phyloP scores from a whole-genome alignment of 2,329 filamentous ascomycete species.

The Ophiocordyceps camponoti-floridani region DNA sequence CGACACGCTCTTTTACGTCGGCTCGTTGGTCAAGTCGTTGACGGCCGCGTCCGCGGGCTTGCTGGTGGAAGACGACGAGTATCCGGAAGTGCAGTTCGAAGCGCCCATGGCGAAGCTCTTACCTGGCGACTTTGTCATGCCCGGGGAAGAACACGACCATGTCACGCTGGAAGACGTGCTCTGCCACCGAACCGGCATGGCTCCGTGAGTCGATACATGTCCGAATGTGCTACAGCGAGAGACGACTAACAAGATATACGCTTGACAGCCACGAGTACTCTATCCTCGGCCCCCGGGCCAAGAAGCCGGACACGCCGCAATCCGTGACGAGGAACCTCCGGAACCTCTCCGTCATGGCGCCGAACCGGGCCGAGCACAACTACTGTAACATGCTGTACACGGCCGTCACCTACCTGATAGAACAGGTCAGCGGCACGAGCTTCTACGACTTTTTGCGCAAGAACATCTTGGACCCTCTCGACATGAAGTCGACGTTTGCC shows the following conservation, averaged over 20 bases:
- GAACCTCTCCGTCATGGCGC: slow-evolving; percentile 7
- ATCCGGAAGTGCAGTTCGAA: slow-evolving; percentile 8
- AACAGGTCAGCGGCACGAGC: slow-evolving; percentile 4
- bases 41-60: slow-evolving; percentile 9
- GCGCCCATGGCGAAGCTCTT: slow-evolving; percentile 8
- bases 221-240: not conserved
- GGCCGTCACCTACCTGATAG: slow-evolving; percentile 7
- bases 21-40: slow-evolving; percentile 9
- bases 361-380: slow-evolving; percentile 7
- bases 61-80: slow-evolving; percentile 6
- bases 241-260: not conserved
- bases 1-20: slow-evolving; percentile 11
- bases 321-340: slow-evolving; percentile 10
- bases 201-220: slow-evolving; percentile 4
- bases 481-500: slow-evolving; percentile 7
- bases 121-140: slow-evolving; percentile 10
- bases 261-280: slow-evolving; percentile 8
- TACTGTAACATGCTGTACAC: slow-evolving; percentile 14
- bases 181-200: slow-evolving; percentile 9
- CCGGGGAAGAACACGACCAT: slow-evolving; percentile 4
- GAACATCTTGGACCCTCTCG: not conserved
- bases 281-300: slow-evolving; percentile 5
- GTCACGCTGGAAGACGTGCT: slow-evolving; percentile 10
- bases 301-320: slow-evolving; percentile 5
- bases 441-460: slow-evolving; percentile 7